A percentile compares a stretch with the other conserved stretches of the same genome.
These are phyloP conservation scores for Tricholomella constricta DNA, from an alignment of 768 basidiomycete genomes.

Conservation along the genomic window DNA sequence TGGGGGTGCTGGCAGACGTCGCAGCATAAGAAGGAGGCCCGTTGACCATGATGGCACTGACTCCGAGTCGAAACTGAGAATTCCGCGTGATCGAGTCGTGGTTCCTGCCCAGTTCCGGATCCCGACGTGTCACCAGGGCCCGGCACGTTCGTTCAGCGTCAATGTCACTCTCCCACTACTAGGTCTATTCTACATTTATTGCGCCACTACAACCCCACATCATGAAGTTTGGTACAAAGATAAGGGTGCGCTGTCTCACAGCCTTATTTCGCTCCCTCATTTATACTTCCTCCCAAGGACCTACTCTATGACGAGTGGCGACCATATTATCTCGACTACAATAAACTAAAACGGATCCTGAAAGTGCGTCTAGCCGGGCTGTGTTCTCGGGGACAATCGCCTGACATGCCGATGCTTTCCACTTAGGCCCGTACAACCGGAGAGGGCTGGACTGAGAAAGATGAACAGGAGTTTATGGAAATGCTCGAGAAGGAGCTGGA, in stretches of 20 bases:
- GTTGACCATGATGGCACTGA: slow-evolving; percentile 21
- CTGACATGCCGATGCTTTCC: slow-evolving; percentile 7
- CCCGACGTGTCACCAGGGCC: slow-evolving; percentile 8
- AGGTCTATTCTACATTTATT: background rate
- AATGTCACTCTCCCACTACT: background rate
- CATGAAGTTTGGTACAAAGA: slow-evolving; percentile 87
- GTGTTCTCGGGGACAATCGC: background rate
- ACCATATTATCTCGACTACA: slow-evolving; percentile 89
- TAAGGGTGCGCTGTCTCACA: slow-evolving; percentile 33
- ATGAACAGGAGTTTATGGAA: slow-evolving; percentile 80
- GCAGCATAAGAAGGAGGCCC: slow-evolving; percentile 33
- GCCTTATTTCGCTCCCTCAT: background rate
- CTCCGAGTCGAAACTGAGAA: slow-evolving; percentile 5
- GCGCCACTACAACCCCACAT: background rate
- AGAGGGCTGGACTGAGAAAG: slow-evolving; percentile 68
- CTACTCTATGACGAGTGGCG: slow-evolving; percentile 91
- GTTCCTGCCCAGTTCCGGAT: slow-evolving; percentile 8
- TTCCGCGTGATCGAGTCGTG: slow-evolving; percentile 7
- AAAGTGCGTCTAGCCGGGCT: slow-evolving; percentile 74
- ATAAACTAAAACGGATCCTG: slow-evolving; percentile 84
- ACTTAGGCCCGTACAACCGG: slow-evolving; percentile 44
- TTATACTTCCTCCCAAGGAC: slow-evolving; percentile 53
- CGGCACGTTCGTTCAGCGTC: background rate
- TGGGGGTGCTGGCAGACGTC: slow-evolving; percentile 29
- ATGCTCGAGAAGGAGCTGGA: slow-evolving; percentile 86